Evolutionary conservation across 768 basidiomycete genomes (phyloP).

Genomic region (Cystobasidiopsis lactophilus): DNA sequence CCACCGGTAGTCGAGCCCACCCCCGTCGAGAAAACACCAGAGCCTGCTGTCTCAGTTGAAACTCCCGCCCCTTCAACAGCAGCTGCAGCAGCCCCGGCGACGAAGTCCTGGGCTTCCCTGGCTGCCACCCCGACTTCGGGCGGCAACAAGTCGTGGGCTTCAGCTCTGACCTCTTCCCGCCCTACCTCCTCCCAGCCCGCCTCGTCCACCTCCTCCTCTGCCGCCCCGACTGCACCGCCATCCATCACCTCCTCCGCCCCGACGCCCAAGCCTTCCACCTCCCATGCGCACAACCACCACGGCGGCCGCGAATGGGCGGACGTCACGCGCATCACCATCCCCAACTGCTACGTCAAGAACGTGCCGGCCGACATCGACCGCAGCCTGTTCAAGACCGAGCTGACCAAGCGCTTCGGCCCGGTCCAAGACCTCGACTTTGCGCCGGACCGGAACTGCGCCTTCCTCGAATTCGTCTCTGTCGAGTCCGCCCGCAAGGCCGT

Average conservation of each 20-base stretch:
- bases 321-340: conserved; percentile 33
- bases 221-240: not conserved
- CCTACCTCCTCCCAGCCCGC: not conserved
- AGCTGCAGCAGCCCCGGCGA: too few relatives aligned
- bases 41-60: too few relatives aligned
- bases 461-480: conserved; percentile 61
- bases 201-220: not conserved
- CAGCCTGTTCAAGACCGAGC: conserved; percentile 30
- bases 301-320: too few relatives aligned
- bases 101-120: too few relatives aligned
- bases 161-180: not conserved
- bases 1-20: too few relatives aligned
- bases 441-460: conserved; percentile 70
- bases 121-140: too few relatives aligned
- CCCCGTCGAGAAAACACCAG: too few relatives aligned
- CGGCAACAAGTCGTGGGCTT: not conserved
- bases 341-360: conserved; percentile 84
- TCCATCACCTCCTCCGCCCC: too few relatives aligned
- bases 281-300: too few relatives aligned
- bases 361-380: conserved; percentile 46
- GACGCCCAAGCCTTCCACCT: too few relatives aligned
- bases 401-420: conserved; percentile 47
- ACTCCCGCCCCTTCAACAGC: too few relatives aligned
- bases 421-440: conserved; percentile 78
- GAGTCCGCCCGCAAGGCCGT: conserved; percentile 76